Base-by-base conservation (phyloP, 768 basidiomycete genomes). In the Russula griseocarnosa region DNA sequence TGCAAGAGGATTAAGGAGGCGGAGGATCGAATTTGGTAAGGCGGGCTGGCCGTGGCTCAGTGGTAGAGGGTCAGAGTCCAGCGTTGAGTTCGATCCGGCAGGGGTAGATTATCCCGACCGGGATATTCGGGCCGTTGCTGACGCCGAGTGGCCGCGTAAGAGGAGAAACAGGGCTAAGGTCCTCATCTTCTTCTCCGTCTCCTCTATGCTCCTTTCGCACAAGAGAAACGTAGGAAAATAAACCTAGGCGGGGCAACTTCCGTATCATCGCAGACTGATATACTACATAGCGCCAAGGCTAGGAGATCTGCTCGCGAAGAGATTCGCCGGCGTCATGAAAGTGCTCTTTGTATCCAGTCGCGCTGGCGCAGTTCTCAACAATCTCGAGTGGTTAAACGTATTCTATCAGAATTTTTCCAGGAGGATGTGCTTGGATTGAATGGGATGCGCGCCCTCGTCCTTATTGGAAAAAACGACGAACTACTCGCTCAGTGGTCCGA, bases 221-320 rank as follows among this genome's bases (percentile, higher is more conserved):
- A 79, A 69, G 81, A 86, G 57, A 75, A 76, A 50, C 73, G 76
- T 53, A 79, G 83, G 60, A 81, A 86, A 50, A 92, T 92, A 67
- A 92, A 92, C 71, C 81, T 92, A 22, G 91, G 91, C 18, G 91
- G 91, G 2, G 73, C 81, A 1, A 80, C 78, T 0, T 73, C 80
- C 22, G 79, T 78, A 2, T 70, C 83, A 7, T 81, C 83, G 0
- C 81, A 85, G 47, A 74, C 79, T 16, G 75, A 81, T 40, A 81
- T 93, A 70, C 76, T 92, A 54, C 79, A 82, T 68, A 78, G 82
- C 58, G 90, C 86, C 22, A 86, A 83, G 68, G 79, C 80, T 22
- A 80, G 81, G 58, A 77, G 90, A 38, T 74, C 77, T 36, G 84
- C 88, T 69, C 79, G 90, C 34, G 75, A 79, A 32, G 81, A 83